phyloP scores from a whole-genome alignment of 2,329 filamentous ascomycete species.

The Stagonosporopsis vannaccii region DNA sequence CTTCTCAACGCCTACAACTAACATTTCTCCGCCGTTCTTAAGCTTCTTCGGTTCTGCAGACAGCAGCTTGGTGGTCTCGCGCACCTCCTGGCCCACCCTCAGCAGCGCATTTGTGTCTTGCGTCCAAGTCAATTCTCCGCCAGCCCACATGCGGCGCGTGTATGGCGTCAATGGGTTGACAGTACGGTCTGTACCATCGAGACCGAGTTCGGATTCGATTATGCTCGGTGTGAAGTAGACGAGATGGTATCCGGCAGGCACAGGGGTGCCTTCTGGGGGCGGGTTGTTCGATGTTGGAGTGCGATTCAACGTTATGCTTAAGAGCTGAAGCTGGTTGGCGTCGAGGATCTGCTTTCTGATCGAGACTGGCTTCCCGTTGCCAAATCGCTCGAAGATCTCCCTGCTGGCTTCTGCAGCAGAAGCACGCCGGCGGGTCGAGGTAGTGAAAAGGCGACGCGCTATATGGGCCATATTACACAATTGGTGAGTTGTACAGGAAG shows the following conservation, averaged over 20 bases:
- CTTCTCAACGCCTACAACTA: conserved; percentile 67
- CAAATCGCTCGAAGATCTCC: conserved; percentile 43
- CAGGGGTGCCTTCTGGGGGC: conserved; percentile 36
- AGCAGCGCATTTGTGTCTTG: conserved; percentile 31
- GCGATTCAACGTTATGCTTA: conserved; percentile 39
- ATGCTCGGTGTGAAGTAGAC: conserved; percentile 85
- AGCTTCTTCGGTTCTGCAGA: conserved; percentile 59
- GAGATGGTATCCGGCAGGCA: conserved; percentile 79
- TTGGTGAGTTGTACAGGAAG: background rate
- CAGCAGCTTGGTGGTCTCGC: conserved; percentile 56
- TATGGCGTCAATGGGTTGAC: conserved; percentile 78
- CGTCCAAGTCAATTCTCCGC: conserved; percentile 72
- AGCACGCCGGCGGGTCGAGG: conserved; percentile 20
- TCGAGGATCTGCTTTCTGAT: conserved; percentile 42
- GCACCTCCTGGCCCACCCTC: conserved; percentile 44
- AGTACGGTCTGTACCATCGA: conserved; percentile 83
- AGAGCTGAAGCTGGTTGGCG: conserved; percentile 43
- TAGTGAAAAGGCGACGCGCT: conserved; percentile 30
- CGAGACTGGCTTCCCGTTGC: conserved; percentile 36
- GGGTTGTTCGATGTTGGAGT: conserved; percentile 28
- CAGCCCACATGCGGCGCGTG: conserved; percentile 87
- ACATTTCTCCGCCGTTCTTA: conserved; percentile 59
- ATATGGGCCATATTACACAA: conserved; percentile 24
- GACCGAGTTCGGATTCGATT: conserved; percentile 67
- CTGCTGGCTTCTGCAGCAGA: conserved; percentile 41